phyloP scores from a whole-genome alignment of 2,329 filamentous ascomycete genomes.

The Fusarium sp. region DNA sequence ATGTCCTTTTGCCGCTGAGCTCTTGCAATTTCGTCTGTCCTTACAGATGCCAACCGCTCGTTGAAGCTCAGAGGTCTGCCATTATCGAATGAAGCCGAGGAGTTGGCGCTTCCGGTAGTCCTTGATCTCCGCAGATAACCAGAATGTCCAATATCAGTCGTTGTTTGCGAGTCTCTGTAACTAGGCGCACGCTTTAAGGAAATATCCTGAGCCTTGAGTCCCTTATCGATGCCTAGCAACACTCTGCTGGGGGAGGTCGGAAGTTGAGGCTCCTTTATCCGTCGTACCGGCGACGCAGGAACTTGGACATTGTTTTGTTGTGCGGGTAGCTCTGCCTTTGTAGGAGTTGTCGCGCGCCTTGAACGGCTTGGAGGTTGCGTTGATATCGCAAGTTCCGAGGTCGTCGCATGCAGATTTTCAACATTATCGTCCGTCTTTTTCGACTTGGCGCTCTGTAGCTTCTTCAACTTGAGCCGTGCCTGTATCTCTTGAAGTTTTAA shows the following conservation, averaged over 20 bases:
- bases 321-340: conserved; percentile 36
- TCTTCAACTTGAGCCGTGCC: conserved; percentile 87
- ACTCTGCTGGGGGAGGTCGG: conserved; percentile 83
- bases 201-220: conserved; percentile 80
- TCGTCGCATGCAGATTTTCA: conserved; percentile 28
- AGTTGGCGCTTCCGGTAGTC: conserved; percentile 50
- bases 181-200: conserved; percentile 81
- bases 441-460: conserved; percentile 71
- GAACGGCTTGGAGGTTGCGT: conserved; percentile 32
- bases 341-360: conserved; percentile 45
- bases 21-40: conserved; percentile 63
- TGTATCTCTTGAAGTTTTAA: conserved; percentile 90
- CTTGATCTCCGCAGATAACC: conserved; percentile 59
- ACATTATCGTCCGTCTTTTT: conserved; percentile 39
- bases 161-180: conserved; percentile 48
- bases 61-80: conserved; percentile 74
- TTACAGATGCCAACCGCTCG: conserved; percentile 81
- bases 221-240: conserved; percentile 89
- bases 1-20: conserved; percentile 64
- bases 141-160: conserved; percentile 30
- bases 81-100: conserved; percentile 43
- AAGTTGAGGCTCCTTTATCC: conserved; percentile 60
- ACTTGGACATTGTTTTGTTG: conserved; percentile 70
- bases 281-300: conserved; percentile 77
- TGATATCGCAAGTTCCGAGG: conserved; percentile 43